Base-by-base conservation (phyloP, 2,329 filamentous ascomycete genomes). In the Domatiomyces catenatus region DNA sequence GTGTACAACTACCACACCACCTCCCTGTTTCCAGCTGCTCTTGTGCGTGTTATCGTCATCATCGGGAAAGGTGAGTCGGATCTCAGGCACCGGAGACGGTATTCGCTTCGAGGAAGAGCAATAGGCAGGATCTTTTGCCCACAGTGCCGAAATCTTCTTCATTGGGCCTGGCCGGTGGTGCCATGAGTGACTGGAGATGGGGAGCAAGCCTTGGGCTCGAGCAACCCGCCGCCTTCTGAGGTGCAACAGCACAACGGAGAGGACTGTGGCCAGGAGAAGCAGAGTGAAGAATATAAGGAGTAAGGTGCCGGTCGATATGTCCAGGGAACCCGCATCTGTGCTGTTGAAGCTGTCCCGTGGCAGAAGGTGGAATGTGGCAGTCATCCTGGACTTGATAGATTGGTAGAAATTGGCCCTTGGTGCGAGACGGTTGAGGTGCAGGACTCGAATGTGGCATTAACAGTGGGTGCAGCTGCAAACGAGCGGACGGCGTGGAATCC, bases 31-130 rank as follows among this genome's bases (percentile, higher is more conserved):
- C n/a, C 46, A 46, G 32, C 43, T 22, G 59, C 90, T 90, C 50
- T 71, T 63, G 47, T 79, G 72, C 59, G 87, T 85, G 63, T 95
- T 89, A 60, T 93, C 83, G 73, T 96, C 92, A 60, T 93, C 83
- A 73, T 96, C 92, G 15, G 92, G 92, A 73, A 98, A 96, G 36
- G 92, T 96, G 67, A 98, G 94, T 69, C 89, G 87, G 62, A 98
- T 98, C 71, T 96, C 86, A 18, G 92, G 92, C 24, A 96, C 86
- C n/a, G 84, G 83, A 45, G 83, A 86, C 60, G 83, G 73, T 19
- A 89, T 85, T 15, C 86, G 83, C 56, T 80, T 83, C 53, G 76
- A 74, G 28, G 85, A 84, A 65, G 87, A 84, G 61, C 92, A 78
- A 54, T 87, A 76, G 58, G 92, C 75, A 54, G 76, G 76, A 52